phyloP scores from a whole-genome alignment of 164 flowering plant species.

The Akebia trifoliata region DNA sequence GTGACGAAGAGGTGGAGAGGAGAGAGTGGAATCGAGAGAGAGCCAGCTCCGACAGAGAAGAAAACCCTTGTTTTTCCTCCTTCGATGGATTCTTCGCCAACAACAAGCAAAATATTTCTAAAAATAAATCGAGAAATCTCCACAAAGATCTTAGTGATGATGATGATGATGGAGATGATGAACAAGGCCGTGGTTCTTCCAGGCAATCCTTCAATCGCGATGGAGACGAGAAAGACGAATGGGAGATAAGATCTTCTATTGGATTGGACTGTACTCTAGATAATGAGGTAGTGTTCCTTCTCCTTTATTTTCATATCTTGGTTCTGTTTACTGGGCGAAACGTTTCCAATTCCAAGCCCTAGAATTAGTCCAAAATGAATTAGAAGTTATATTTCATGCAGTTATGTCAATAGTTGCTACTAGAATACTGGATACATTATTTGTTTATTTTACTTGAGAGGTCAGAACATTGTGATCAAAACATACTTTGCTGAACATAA shows the following conservation, averaged over 20 bases:
- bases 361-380: too few species aligned
- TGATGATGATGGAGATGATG: conserved; percentile 32
- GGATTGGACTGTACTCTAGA: conserved; percentile 81
- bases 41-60: conserved; percentile 19
- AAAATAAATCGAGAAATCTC: conserved; percentile 10
- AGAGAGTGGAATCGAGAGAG: conserved; percentile 52
- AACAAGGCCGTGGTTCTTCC: conserved; percentile 20
- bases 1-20: conserved; percentile 51
- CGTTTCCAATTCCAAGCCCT: too few species aligned
- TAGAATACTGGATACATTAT: too few species aligned
- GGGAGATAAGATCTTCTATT: conserved; percentile 58
- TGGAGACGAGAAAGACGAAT: conserved; percentile 45
- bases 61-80: conserved; percentile 19
- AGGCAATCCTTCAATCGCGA: too few species aligned
- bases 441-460: too few species aligned
- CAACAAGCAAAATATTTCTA: not conserved
- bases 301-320: too few species aligned
- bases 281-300: conserved; percentile 49
- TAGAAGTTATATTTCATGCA: too few species aligned
- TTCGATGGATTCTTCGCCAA: conserved; percentile 21
- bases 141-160: conserved; percentile 31
- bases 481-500: too few species aligned
- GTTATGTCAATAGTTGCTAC: too few species aligned
- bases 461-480: too few species aligned
- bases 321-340: too few species aligned